Conservation (phyloP, 2,329 filamentous ascomycete species). For the Sphaceloma murrayae region DNA sequence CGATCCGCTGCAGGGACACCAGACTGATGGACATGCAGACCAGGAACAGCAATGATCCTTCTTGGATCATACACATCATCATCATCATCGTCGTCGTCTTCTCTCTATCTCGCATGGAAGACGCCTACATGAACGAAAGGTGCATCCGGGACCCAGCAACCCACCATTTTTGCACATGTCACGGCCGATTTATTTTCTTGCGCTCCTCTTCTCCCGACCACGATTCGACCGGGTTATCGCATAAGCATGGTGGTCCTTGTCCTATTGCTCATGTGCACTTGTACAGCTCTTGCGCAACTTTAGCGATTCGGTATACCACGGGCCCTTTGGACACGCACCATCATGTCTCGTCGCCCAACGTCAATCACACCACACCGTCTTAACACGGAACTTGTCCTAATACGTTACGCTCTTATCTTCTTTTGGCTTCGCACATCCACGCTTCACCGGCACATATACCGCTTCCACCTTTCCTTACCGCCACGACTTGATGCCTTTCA, state of each 20-base stretch:
- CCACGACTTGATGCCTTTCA: conserved; percentile 11
- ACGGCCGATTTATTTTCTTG: conserved; percentile 6
- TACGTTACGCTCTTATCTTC: conserved; percentile 1
- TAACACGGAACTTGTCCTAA: too few species aligned
- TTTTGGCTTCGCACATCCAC: conserved; percentile 4
- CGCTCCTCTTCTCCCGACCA: background rate
- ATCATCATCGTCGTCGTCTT: too few species aligned
- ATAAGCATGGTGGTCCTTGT: background rate
- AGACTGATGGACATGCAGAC: conserved; percentile 16
- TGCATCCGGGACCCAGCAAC: conserved; percentile 3
- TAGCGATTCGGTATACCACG: too few species aligned
- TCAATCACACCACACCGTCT: too few species aligned
- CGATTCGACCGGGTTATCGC: background rate
- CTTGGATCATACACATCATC: too few species aligned
- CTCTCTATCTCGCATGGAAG: too few species aligned
- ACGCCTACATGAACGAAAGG: too few species aligned
- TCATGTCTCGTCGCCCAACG: too few species aligned
- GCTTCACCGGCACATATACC: conserved; percentile 12
- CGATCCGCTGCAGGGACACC: background rate
- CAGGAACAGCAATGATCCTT: conserved; percentile 20
- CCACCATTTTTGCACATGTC: background rate
- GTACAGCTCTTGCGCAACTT: too few species aligned
- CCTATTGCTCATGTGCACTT: background rate
- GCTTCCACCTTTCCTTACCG: conserved; percentile 1
- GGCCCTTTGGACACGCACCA: too few species aligned